Base-by-base conservation (phyloP, 371 early-diverging fungal genomes). In the Syncephalastrum sp. region DNA sequence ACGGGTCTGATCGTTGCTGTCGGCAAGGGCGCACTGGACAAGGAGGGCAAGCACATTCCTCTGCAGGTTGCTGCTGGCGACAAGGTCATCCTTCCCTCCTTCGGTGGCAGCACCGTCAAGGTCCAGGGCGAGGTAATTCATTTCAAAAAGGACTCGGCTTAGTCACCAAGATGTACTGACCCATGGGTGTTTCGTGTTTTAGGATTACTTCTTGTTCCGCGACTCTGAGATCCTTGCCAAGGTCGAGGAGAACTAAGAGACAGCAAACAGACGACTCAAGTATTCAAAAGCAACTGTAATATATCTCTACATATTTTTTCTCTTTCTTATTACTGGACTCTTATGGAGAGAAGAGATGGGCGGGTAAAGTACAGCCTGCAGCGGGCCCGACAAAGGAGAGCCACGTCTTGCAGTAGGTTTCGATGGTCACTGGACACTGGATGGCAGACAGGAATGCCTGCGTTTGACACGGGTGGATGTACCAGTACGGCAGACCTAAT, bases 151-250 rank as follows among this genome's bases (percentile, higher is more conserved):
- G 49, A 17, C 13, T 38, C 15, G 10, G 21, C 21, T 21, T 24
- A 29, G 27, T 54, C 6, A 15, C 17, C 19, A 50, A 17, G 16
- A 14, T 50, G 13, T 44, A 25, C 10, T 52, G 41, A 52, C 29
- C 29, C 38, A 16, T 52, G 17, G 45, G 10, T 21, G 38, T 19
- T 21, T 44, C 19, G 15, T 48, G 12, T 53, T 29, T 10, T 60
- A 86, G 84, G 88, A 89, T 64, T 87, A 83, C 63, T 77, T 88
- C 53, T 80, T 92, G 64, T 88, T 82, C 85, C 91, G 91, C 52
- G 98, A 96, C 59, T 81, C 85, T 62, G 98, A 97, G 79, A 83
- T 97, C 69, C 86, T 96, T 54, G 98, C 96, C 74, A 95, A 94
- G 86, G 75, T 92, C 63, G 67, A 82, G n/a, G 72, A 70, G 24